phyloP scores from a whole-genome alignment of 306 rosid species.

The cucumber (Cucumis sativus) region DNA sequence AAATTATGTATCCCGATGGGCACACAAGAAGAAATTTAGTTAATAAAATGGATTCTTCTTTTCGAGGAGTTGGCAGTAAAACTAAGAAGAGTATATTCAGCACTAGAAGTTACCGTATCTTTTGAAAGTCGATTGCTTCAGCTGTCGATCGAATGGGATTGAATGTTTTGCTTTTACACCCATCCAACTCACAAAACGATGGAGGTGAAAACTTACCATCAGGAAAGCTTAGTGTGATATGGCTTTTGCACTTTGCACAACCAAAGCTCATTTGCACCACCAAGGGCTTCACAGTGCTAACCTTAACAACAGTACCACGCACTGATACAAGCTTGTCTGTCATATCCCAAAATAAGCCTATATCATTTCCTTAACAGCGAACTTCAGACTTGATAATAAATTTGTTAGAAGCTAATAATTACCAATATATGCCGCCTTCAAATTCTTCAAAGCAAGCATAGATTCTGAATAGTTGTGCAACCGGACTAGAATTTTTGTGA shows the following conservation, averaged over 20 bases:
- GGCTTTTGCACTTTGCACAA: slow-evolving; percentile 69
- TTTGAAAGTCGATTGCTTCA: slow-evolving; percentile 71
- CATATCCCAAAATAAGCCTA: slow-evolving; percentile 12
- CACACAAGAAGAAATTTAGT: neutral
- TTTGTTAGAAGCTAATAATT: neutral
- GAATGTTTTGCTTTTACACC: slow-evolving; percentile 85
- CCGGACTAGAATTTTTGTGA: slow-evolving; percentile 47
- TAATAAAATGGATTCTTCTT: neutral
- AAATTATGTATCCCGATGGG: neutral
- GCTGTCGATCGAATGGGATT: slow-evolving; percentile 65
- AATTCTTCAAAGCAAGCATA: slow-evolving; percentile 71
- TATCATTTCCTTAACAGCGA: neutral
- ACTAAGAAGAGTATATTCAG: neutral
- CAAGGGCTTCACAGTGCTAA: slow-evolving; percentile 67
- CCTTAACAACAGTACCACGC: slow-evolving; percentile 86
- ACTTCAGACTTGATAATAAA: neutral
- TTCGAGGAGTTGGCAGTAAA: neutral
- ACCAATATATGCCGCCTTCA: slow-evolving; percentile 94
- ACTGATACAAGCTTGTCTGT: slow-evolving; percentile 88
- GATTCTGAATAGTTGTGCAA: slow-evolving; percentile 74
- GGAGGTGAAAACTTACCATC: slow-evolving; percentile 92
- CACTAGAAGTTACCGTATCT: slow-evolving; percentile 50
- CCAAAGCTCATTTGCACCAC: slow-evolving; percentile 69
- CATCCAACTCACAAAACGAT: slow-evolving; percentile 47
- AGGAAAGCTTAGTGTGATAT: slow-evolving; percentile 47